Evolutionary conservation across 1,284 basidiomycete species (phyloP).

Genomic region (Mrakiaceae sp.): DNA sequence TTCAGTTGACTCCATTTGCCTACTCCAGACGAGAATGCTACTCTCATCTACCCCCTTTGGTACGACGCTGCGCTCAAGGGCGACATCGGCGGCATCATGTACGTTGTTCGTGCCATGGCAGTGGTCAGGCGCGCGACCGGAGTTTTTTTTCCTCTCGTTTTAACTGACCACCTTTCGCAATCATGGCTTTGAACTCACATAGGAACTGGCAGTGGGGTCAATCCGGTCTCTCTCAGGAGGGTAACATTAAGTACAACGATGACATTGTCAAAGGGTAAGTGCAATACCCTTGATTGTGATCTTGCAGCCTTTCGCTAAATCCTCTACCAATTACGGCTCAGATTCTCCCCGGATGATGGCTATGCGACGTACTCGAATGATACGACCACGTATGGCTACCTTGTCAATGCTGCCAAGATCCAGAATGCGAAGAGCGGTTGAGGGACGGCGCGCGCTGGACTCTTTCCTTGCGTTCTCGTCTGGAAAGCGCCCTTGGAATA

Average conservation of each 20-base stretch:
- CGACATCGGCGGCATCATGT: slow-evolving; percentile 12
- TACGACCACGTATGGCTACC: background rate
- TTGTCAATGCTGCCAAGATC: background rate
- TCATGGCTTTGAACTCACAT: too few species aligned
- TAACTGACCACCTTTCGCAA: too few species aligned
- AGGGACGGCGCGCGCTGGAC: background rate
- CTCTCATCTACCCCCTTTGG: slow-evolving; percentile 4
- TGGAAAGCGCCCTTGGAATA: too few species aligned
- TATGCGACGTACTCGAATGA: background rate
- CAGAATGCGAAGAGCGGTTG: background rate
- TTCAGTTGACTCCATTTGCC: background rate
- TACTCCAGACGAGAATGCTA: background rate
- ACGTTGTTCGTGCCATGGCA: background rate
- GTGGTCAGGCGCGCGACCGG: too few species aligned
- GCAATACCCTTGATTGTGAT: too few species aligned
- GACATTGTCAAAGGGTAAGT: background rate
- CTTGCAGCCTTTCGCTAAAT: too few species aligned
- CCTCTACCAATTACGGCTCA: too few species aligned
- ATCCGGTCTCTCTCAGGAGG: background rate
- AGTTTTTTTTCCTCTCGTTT: too few species aligned
- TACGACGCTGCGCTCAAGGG: slow-evolving; percentile 3
- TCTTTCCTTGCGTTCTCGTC: too few species aligned
- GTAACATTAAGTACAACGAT: background rate
- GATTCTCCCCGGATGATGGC: background rate
- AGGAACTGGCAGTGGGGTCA: slow-evolving; percentile 1